Evolutionary conservation across 306 rosid genomes (phyloP), one percentile per base, ranked within the genome.

Genomic region (Gastrolobium bilobum): DNA sequence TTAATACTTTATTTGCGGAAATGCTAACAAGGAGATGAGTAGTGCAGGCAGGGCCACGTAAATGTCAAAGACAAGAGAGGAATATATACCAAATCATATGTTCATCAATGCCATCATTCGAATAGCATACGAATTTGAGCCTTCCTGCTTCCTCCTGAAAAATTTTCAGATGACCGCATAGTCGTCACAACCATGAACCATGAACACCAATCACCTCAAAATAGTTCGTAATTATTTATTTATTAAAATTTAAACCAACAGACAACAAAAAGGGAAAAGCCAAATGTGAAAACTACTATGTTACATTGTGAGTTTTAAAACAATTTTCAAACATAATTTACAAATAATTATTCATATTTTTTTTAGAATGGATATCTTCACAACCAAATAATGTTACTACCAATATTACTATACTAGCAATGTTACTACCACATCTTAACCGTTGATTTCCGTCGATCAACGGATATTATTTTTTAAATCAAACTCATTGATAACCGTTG

Each of bases 11-110:
- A 20, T 20, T 20, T 20, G 26, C 1, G 26, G 26, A 20, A 20
- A 20, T 20, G 26, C 26, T 20, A 20, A 20, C 26, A 20, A 20
- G 35, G 26, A 66, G 29, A 62, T 42, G 13, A 66, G 37, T 40
- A 50, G 42, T n/a, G 30, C 51, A 10, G 30, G 40, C 66, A 54
- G 9, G 29, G 48, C 44, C 13, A 42, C 64, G 61, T 66, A 50
- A 63, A 58, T 29, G 26, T 14, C 73, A 31, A 43, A 37, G 33
- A 62, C 40, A 52, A 79, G 50, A 66, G 79, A 82, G 77, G 75
- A 79, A 46, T 7, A 66, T 60, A 77, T 93, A 93, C 99, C 99
- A 95, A 88, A 95, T 83, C 99, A 95, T 95, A 74, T 95, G 98
- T 76, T 91, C 80, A 81, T 93, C 99, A 67, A 88, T 77, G 67